Conservation (phyloP, 257 asterid species). For the Capsicum chinense region DNA sequence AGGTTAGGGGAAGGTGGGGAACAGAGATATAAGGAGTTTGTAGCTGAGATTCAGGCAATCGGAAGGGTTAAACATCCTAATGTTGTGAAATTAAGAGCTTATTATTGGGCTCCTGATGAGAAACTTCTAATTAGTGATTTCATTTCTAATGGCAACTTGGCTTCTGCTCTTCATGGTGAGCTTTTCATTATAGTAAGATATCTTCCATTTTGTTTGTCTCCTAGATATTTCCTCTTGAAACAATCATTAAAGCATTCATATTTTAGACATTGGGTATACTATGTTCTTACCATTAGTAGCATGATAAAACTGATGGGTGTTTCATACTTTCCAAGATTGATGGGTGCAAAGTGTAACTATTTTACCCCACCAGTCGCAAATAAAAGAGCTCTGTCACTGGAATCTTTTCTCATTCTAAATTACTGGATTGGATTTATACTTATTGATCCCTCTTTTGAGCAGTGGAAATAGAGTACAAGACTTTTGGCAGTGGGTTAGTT, state of each 20-base stretch:
- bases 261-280: background rate
- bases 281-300: background rate
- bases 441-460: background rate
- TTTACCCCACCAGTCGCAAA: background rate
- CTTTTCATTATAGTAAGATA: slow-evolving; percentile 30
- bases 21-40: slow-evolving; percentile 89
- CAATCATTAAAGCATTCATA: background rate
- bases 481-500: background rate
- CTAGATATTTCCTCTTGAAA: slow-evolving; percentile 11
- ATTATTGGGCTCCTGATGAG: slow-evolving; percentile 95
- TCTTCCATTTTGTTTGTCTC: background rate
- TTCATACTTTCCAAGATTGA: background rate
- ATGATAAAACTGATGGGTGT: background rate
- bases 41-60: slow-evolving; percentile 84
- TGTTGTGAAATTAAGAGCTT: slow-evolving; percentile 84
- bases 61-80: slow-evolving; percentile 93
- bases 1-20: slow-evolving; percentile 96
- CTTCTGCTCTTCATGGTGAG: slow-evolving; percentile 83
- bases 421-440: background rate
- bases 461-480: background rate
- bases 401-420: background rate
- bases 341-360: background rate
- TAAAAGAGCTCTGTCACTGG: background rate
- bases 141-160: slow-evolving; percentile 85
- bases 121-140: slow-evolving; percentile 96